A percentile compares a stretch with the other conserved stretches of the same genome.
These are phyloP conservation scores for Aristolochia californica DNA, from an alignment of 164 flowering plant genomes.

Conservation along the genomic window DNA sequence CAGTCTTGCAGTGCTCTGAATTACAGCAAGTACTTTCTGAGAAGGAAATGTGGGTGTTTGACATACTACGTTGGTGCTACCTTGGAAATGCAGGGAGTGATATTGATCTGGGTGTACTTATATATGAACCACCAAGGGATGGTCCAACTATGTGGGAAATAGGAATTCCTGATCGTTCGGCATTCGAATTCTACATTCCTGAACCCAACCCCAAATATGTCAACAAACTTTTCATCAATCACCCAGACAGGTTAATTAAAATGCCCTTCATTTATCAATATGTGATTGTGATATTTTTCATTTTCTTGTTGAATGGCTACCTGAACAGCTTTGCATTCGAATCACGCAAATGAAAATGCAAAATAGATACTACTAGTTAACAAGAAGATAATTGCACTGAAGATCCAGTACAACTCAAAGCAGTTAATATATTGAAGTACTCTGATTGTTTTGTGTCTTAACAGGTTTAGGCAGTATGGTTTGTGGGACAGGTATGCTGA, in stretches of 20 bases:
- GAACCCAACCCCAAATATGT: constrained; percentile 59
- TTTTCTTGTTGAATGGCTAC: not conserved
- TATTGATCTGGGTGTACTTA: constrained; percentile 43
- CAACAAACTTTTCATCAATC: constrained; percentile 51
- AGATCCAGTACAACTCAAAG: no score
- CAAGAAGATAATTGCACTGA: not conserved
- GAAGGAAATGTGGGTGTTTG: no score
- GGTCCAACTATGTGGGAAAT: constrained; percentile 94
- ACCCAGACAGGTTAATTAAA: constrained; percentile 49
- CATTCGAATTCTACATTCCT: constrained; percentile 66
- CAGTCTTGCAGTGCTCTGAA: no score
- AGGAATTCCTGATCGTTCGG: constrained; percentile 81
- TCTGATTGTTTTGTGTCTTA: not conserved
- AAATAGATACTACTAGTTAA: not conserved
- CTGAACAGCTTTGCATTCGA: not conserved
- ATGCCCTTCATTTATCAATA: not conserved
- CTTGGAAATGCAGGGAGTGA: constrained; percentile 36
- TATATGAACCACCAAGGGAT: constrained; percentile 65
- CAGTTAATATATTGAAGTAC: not conserved
- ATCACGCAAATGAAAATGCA: not conserved
- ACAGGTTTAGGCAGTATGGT: constrained; percentile 80
- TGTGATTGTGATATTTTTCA: not conserved
- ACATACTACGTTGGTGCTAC: no score
- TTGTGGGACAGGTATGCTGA: constrained; percentile 82
- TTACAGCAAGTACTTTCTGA: no score